Evolutionary conservation across 2,329 filamentous ascomycete species (phyloP), one percentile per base, ranked within the genome.

Genomic region (Paecilomyces sp.): DNA sequence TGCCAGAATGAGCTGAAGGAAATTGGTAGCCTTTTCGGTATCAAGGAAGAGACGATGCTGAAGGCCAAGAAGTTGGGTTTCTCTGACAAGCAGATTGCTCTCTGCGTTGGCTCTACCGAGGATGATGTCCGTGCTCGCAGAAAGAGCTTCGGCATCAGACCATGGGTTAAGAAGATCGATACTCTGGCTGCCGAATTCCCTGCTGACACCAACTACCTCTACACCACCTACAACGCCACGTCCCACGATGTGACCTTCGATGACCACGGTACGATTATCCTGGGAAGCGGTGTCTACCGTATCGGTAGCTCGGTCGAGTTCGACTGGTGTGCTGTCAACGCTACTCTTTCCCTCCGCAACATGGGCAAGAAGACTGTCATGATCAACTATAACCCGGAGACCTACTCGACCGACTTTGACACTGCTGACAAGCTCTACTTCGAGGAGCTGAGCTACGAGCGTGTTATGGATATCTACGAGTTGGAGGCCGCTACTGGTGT

Each of bases 401-500:
- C 92, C 0, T 86, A 85, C 61, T 80, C 73, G 58, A 97, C 93
- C 0, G 94, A 97, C 76, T 93, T 88, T 72, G 94, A 99, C 68
- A 86, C 85, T 9, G 91, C 92, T 8, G 93, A 97, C 69, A 91
- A 87, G 69, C 85, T 99, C 4, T 99, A 97, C 79, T 99, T 99
- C 65, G 94, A 97, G 68, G 94, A 99, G 77, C 79, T 97, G 58
- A 94, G 89, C 76, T 97, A 97, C 74, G 94, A 97, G 80, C 88
- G 93, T 72, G 93, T 97, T 9, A 96, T 97, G 91, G 94, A 99
- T 75, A 97, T 97, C 65, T 97, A 97, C 74, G 94, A 97, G 76
- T 84, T 97, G 15, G 94, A 97, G 77, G 81, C 81, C 60, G 88
- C 92, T 6, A 86, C 82, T 58, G 93, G 92, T 67, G 91, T 97